A percentile compares a stretch with the other conserved stretches of the same genome.
Conservation (phyloP, 441 rosid genomes). For the Populus hybrid region DNA sequence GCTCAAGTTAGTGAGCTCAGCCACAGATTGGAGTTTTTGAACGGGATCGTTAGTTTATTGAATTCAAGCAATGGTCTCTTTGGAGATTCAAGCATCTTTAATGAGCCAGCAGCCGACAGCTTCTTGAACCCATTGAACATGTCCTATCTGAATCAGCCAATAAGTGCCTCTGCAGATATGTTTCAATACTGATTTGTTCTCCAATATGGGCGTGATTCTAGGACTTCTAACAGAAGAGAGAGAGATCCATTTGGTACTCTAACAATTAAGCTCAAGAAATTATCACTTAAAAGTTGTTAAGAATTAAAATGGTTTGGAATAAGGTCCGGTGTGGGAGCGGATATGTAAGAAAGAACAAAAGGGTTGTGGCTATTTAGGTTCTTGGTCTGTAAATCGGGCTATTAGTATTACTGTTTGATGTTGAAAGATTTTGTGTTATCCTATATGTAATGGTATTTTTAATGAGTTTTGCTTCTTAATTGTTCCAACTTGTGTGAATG, state of each 20-base stretch:
- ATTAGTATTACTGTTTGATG: neutral
- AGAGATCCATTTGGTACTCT: neutral
- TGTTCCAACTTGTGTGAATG: neutral
- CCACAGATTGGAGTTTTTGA: slow-evolving; percentile 54
- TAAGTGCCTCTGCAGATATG: slow-evolving; percentile 64
- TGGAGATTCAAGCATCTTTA: slow-evolving; percentile 24
- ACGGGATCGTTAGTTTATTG: slow-evolving; percentile 56
- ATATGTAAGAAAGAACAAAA: slow-evolving; percentile 8
- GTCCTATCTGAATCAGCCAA: slow-evolving; percentile 52
- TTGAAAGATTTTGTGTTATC: neutral
- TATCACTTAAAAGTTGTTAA: slow-evolving; percentile 1
- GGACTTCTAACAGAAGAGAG: neutral
- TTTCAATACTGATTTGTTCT: slow-evolving; percentile 27
- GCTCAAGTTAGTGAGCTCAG: slow-evolving; percentile 77
- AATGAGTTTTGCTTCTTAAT: neutral
- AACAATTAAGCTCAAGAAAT: neutral
- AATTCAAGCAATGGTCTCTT: slow-evolving; percentile 19
- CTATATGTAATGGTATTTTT: neutral
- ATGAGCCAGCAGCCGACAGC: slow-evolving; percentile 39
- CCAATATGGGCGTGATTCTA: neutral
- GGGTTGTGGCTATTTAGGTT: neutral
- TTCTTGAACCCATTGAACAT: slow-evolving; percentile 44
- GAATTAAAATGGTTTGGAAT: neutral
- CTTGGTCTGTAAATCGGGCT: slow-evolving; percentile 18
- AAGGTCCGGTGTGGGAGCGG: neutral